phyloP scores from a whole-genome alignment of 2,329 filamentous ascomycete genomes.

The Aspergillus sp. region DNA sequence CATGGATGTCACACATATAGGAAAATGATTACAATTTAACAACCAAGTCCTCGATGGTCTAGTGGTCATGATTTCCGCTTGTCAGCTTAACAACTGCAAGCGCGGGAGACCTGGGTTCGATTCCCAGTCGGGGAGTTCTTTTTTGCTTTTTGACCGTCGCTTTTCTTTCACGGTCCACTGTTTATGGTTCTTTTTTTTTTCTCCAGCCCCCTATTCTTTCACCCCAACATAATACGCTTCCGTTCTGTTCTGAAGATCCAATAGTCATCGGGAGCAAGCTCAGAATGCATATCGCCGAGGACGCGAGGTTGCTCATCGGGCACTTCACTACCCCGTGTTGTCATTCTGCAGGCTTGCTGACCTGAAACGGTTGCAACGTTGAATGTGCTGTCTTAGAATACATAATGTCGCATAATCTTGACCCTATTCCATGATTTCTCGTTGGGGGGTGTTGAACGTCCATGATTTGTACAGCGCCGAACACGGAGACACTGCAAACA shows the following conservation, averaged over 20 bases:
- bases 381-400: too few species aligned
- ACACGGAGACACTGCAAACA: neutral
- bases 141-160: neutral
- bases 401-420: too few species aligned
- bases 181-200: neutral
- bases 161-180: too few species aligned
- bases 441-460: neutral
- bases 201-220: neutral
- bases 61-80: constrained; percentile 8
- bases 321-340: too few species aligned
- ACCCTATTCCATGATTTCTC: neutral
- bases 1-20: too few species aligned
- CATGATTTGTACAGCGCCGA: neutral
- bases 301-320: too few species aligned
- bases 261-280: too few species aligned
- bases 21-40: too few species aligned
- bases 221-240: neutral
- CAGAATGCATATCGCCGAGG: too few species aligned
- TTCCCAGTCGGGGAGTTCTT: constrained; percentile 7
- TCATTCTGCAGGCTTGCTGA: too few species aligned
- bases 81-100: constrained; percentile 8
- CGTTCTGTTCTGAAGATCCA: neutral
- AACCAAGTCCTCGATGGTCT: constrained; percentile 13
- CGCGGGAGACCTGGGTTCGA: constrained; percentile 10
- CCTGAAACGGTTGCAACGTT: too few species aligned